phyloP scores from a whole-genome alignment of 352 stramenopile species.

The Pythium pyrilobum region DNA sequence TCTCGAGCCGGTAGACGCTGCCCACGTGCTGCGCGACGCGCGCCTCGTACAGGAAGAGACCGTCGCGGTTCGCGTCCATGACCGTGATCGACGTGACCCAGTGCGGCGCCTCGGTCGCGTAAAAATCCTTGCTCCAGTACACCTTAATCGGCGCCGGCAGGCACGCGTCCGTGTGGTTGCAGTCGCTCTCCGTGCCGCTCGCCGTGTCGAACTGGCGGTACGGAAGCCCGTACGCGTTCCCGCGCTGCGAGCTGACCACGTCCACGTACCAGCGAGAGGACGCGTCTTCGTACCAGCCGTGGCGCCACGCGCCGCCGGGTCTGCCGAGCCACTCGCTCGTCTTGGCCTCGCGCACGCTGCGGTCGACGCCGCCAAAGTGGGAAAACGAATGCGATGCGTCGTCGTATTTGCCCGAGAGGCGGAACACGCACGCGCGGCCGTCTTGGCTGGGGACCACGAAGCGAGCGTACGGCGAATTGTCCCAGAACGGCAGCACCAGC shows the following conservation, averaged over 20 bases:
- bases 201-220: slow-evolving; percentile 35
- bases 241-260: slow-evolving; percentile 24
- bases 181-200: slow-evolving; percentile 23
- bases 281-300: slow-evolving; percentile 38
- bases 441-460: slow-evolving; percentile 29
- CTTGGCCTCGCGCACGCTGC: slow-evolving; percentile 21
- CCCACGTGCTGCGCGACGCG: slow-evolving; percentile 2
- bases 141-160: background rate
- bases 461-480: slow-evolving; percentile 23
- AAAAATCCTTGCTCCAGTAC: slow-evolving; percentile 11
- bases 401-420: slow-evolving; percentile 28
- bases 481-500: slow-evolving; percentile 41
- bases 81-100: slow-evolving; percentile 3
- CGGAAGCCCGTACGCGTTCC: slow-evolving; percentile 16
- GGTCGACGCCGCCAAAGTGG: slow-evolving; percentile 19
- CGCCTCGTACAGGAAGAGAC: slow-evolving; percentile 32
- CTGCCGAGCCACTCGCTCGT: slow-evolving; percentile 33
- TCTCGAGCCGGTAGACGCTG: slow-evolving; percentile 39
- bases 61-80: slow-evolving; percentile 24
- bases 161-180: slow-evolving; percentile 6
- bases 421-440: slow-evolving; percentile 39
- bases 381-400: slow-evolving; percentile 12
- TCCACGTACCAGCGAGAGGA: slow-evolving; percentile 26
- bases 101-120: background rate
- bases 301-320: slow-evolving; percentile 20